Conservation (phyloP, 2,329 filamentous ascomycete genomes). For the Venturia oleaginea region DNA sequence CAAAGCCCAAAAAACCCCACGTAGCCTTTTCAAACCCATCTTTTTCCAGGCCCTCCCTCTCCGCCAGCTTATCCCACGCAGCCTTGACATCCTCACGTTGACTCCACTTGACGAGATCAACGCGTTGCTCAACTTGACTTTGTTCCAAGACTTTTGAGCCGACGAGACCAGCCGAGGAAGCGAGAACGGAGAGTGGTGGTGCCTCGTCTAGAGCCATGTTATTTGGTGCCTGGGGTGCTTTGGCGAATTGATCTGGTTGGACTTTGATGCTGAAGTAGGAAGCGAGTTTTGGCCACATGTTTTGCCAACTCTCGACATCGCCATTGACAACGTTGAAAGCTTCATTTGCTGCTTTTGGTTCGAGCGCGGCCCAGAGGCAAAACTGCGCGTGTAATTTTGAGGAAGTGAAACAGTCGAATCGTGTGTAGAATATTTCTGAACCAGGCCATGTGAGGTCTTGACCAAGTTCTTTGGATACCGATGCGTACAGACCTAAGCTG, state of each 20-base stretch:
- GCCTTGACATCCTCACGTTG: conserved; percentile 29
- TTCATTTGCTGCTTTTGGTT: conserved; percentile 28
- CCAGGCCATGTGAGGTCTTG: conserved; percentile 23
- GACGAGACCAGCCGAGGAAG: conserved; percentile 22
- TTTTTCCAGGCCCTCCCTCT: conserved; percentile 29
- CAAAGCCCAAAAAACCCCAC: conserved; percentile 36
- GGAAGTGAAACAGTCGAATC: conserved; percentile 24
- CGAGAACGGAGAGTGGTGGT: conserved; percentile 25
- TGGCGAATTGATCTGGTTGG: conserved; percentile 21
- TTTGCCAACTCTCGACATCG: conserved; percentile 34
- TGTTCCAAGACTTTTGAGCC: conserved; percentile 16
- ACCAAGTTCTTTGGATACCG: conserved; percentile 23
- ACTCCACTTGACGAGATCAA: conserved; percentile 35
- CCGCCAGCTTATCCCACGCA: conserved; percentile 30
- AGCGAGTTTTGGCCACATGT: conserved; percentile 34
- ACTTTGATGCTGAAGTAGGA: conserved; percentile 28
- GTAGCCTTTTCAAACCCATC: conserved; percentile 36
- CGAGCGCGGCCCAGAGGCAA: conserved; percentile 25
- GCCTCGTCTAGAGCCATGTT: conserved; percentile 19
- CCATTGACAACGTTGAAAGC: conserved; percentile 37
- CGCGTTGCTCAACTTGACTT: conserved; percentile 28
- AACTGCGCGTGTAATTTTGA: conserved; percentile 23
- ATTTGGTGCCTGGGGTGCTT: conserved; percentile 4
- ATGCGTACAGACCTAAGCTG: conserved; percentile 23
- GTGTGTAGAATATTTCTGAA: conserved; percentile 22